Percentiles rank a stretch among this genome's conserved stretches.
Evolutionary conservation across 352 stramenopile species (phyloP).

Genomic region (Phytophthora quininea): DNA sequence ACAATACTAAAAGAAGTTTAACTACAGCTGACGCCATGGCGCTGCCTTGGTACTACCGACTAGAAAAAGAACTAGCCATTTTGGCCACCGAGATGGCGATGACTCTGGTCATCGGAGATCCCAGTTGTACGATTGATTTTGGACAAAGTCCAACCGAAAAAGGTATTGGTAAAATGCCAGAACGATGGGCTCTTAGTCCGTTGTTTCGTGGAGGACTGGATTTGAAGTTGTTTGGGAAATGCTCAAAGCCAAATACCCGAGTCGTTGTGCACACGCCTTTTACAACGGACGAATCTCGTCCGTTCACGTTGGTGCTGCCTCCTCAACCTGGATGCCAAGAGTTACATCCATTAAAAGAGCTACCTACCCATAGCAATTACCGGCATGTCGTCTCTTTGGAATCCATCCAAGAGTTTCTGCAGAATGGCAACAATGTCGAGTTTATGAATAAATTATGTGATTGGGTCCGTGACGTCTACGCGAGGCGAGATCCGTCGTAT

Average conservation of each 20-base stretch:
- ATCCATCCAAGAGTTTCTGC: constrained; percentile 30
- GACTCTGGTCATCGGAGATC: constrained; percentile 56
- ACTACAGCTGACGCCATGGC: constrained; percentile 34
- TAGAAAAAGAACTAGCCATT: constrained; percentile 72
- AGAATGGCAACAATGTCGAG: neutral
- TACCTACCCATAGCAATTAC: constrained; percentile 29
- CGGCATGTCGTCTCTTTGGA: constrained; percentile 20
- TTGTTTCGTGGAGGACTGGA: constrained; percentile 43
- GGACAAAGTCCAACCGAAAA: neutral
- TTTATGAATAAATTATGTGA: constrained; percentile 31
- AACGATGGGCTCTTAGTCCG: constrained; percentile 32
- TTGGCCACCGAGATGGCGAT: constrained; percentile 59
- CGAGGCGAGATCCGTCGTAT: constrained; percentile 61
- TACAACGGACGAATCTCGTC: constrained; percentile 10
- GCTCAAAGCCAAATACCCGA: constrained; percentile 12
- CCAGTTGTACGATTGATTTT: constrained; percentile 24
- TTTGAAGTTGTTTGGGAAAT: constrained; percentile 15
- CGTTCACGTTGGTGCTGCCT: constrained; percentile 52
- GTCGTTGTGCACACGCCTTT: constrained; percentile 44
- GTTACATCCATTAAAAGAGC: neutral
- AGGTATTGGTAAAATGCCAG: neutral
- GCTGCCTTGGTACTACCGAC: constrained; percentile 58
- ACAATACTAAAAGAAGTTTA: neutral
- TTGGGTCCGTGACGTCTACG: constrained; percentile 60
- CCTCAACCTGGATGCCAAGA: constrained; percentile 3